Percentiles rank a stretch among this genome's conserved stretches.
phyloP scores from a whole-genome alignment of 129 eudicot genomes.

The Silybum marianum region DNA sequence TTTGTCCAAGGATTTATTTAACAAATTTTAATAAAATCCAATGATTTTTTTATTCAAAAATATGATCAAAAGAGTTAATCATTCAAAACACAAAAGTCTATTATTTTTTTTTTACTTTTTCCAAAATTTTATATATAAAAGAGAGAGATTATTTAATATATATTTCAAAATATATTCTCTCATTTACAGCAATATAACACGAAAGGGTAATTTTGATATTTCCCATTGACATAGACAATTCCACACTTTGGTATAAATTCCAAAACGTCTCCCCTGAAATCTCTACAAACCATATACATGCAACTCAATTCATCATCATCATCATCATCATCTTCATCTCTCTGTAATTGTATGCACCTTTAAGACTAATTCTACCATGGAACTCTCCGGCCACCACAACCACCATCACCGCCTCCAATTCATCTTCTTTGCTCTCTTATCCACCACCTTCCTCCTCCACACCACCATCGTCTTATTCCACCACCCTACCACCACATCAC shows the following conservation, averaged over 20 bases:
- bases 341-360: not conserved
- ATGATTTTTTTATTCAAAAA: too few species aligned
- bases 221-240: too few species aligned
- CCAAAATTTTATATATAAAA: too few species aligned
- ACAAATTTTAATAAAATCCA: too few species aligned
- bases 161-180: too few species aligned
- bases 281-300: slow-evolving; percentile 24
- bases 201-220: too few species aligned
- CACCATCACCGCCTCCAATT: slow-evolving; percentile 41
- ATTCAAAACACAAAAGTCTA: too few species aligned
- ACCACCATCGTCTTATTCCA: slow-evolving; percentile 29
- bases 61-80: too few species aligned
- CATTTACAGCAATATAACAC: too few species aligned
- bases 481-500: slow-evolving; percentile 30
- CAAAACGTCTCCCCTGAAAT: not conserved
- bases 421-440: slow-evolving; percentile 48
- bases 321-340: not conserved
- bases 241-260: slow-evolving; percentile 21
- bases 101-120: too few species aligned
- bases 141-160: too few species aligned
- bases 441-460: slow-evolving; percentile 53
- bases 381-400: slow-evolving; percentile 14
- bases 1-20: too few species aligned
- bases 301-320: not conserved
- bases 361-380: slow-evolving; percentile 22